These are phyloP conservation scores for Gautieria morchelliformis DNA, from an alignment of 768 basidiomycete genomes.

Conservation along the genomic window DNA sequence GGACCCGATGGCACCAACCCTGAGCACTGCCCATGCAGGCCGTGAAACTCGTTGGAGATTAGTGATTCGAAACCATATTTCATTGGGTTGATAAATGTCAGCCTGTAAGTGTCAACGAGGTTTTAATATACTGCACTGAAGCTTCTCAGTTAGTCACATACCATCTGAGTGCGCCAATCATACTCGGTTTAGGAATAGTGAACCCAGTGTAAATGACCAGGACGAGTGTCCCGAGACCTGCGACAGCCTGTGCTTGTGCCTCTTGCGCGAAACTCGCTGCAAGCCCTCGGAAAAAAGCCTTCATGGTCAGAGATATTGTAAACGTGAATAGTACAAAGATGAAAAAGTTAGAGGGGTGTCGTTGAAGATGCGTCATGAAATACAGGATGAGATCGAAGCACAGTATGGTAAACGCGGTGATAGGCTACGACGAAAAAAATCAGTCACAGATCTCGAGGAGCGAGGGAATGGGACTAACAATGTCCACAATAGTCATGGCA, in stretches of 20 bases:
- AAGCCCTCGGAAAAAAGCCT: conserved; percentile 76
- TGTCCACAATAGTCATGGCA: conserved; percentile 50
- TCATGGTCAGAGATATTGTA: conserved; percentile 59
- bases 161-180: conserved; percentile 64
- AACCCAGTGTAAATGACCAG: conserved; percentile 55
- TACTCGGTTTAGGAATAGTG: conserved; percentile 47
- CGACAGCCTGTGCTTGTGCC: conserved; percentile 54
- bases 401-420: conserved; percentile 37
- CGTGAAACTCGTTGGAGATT: conserved; percentile 76
- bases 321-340: conserved; percentile 47
- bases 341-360: conserved; percentile 43
- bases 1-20: conserved; percentile 52
- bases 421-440: conserved; percentile 23
- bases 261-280: conserved; percentile 49
- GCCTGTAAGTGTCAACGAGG: conserved; percentile 23
- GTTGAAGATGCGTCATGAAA: conserved; percentile 44
- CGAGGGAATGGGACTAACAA: conserved; percentile 13
- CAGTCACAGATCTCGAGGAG: background rate
- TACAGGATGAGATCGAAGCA: conserved; percentile 46
- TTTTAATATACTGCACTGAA: conserved; percentile 21
- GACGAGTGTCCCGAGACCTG: conserved; percentile 40
- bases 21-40: conserved; percentile 50
- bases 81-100: conserved; percentile 39
- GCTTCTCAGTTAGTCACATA: conserved; percentile 31
- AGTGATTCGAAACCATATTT: conserved; percentile 67